These are phyloP conservation scores for Chenopodium formosanum DNA, from an alignment of 148 eudicot genomes.

Conservation along the genomic window DNA sequence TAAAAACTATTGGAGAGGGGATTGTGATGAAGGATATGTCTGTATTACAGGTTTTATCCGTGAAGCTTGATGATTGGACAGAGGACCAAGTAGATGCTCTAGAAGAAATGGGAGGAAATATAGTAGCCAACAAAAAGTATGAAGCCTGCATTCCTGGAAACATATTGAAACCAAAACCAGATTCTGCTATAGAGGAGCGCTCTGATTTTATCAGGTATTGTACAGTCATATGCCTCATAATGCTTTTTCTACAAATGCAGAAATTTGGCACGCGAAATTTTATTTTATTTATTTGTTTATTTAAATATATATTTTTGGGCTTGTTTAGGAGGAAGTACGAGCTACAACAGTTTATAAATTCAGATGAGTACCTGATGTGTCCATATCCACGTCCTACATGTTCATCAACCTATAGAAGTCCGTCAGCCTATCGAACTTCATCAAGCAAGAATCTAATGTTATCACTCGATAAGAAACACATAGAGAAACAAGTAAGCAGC, in stretches of 20 bases:
- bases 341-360: conserved; percentile 57
- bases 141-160: conserved; percentile 69
- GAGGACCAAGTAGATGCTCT: conserved; percentile 71
- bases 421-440: conserved; percentile 27
- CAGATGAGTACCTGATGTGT: conserved; percentile 43
- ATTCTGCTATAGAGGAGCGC: conserved; percentile 74
- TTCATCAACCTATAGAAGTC: conserved; percentile 32
- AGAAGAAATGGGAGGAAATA: conserved; percentile 78
- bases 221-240: not conserved
- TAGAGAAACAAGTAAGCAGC: conserved; percentile 54
- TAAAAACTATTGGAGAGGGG: not conserved
- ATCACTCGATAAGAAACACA: conserved; percentile 52
- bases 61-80: conserved; percentile 89
- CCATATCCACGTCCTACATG: conserved; percentile 46
- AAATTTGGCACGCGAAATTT: not conserved
- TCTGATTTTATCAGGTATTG: conserved; percentile 77
- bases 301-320: not conserved
- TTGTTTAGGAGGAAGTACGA: conserved; percentile 85
- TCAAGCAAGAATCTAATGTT: conserved; percentile 30
- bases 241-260: not conserved
- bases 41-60: conserved; percentile 65
- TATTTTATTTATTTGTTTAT: not conserved
- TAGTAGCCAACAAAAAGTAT: conserved; percentile 65
- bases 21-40: not conserved
- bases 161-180: conserved; percentile 64